Conservation (phyloP, 306 rosid genomes). For the Trichosanthes truncata region DNA sequence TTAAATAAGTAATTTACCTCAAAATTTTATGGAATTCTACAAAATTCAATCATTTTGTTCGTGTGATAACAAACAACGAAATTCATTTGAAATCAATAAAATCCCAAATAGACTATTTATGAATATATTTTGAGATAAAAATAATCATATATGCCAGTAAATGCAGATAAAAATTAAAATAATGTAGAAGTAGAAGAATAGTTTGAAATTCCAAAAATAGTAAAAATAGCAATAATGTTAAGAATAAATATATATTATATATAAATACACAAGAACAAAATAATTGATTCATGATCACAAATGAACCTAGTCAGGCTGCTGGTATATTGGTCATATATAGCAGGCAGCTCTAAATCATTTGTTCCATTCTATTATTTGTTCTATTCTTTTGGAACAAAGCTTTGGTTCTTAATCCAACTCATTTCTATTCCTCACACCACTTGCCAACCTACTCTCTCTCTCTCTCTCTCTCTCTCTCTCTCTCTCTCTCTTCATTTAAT, state of each 20-base stretch:
- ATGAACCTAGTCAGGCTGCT: neutral
- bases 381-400: neutral
- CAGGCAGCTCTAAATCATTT: neutral
- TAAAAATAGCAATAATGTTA: neutral
- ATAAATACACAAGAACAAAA: neutral
- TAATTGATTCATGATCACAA: neutral
- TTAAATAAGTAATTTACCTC: too few species aligned
- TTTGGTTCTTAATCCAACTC: neutral
- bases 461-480: too few species aligned
- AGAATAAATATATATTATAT: neutral
- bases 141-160: neutral
- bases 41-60: too few species aligned
- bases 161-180: neutral
- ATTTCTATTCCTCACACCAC: neutral
- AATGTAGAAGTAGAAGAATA: neutral
- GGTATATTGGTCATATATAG: neutral
- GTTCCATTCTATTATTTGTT: neutral
- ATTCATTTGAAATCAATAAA: too few species aligned
- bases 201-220: neutral
- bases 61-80: too few species aligned
- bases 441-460: neutral
- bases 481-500: neutral
- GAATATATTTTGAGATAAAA: neutral
- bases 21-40: too few species aligned
- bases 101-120: too few species aligned